These are phyloP conservation scores for Xylariaceae sp. DNA, from an alignment of 2,329 filamentous ascomycete genomes.

Conservation along the genomic window DNA sequence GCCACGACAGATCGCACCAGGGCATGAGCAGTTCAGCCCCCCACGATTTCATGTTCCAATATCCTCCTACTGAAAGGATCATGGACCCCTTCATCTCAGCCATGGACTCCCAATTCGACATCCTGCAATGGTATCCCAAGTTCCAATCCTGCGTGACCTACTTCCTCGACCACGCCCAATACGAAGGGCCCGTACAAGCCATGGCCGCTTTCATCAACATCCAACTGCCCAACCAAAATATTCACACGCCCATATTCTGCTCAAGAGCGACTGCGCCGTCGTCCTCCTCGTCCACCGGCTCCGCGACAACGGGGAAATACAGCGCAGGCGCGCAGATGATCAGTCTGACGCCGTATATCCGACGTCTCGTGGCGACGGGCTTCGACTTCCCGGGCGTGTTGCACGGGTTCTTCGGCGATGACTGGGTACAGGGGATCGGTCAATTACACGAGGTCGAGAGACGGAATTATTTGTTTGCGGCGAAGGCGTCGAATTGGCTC, in stretches of 20 bases:
- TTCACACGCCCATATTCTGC: slow-evolving; percentile 40
- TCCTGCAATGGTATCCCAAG: slow-evolving; percentile 88
- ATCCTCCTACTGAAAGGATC: slow-evolving; percentile 21
- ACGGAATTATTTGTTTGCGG: slow-evolving; percentile 89
- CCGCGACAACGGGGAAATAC: slow-evolving; percentile 27
- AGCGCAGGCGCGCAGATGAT: slow-evolving; percentile 41
- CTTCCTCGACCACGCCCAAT: slow-evolving; percentile 87
- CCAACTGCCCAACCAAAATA: slow-evolving; percentile 75
- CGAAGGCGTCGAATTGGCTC: slow-evolving; percentile 87
- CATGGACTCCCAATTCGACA: slow-evolving; percentile 54
- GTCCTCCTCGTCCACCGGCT: slow-evolving; percentile 35
- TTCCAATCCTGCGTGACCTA: slow-evolving; percentile 87
- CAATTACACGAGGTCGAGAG: slow-evolving; percentile 83
- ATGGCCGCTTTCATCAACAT: slow-evolving; percentile 91
- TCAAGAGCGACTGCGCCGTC: slow-evolving; percentile 35
- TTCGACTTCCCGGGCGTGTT: slow-evolving; percentile 84
- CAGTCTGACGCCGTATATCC: slow-evolving; percentile 81
- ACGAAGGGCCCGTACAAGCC: slow-evolving; percentile 75
- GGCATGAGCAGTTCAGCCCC: slow-evolving; percentile 24
- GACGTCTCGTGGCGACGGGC: slow-evolving; percentile 83
- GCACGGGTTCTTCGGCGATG: slow-evolving; percentile 94
- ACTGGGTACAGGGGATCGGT: slow-evolving; percentile 76
- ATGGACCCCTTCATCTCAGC: slow-evolving; percentile 25
- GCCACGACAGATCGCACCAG: slow-evolving; percentile 23
- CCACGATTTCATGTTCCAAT: slow-evolving; percentile 24